Evolutionary conservation across 176 grass and related monocot genomes (phyloP).

Genomic region (Aechmea fasciata): DNA sequence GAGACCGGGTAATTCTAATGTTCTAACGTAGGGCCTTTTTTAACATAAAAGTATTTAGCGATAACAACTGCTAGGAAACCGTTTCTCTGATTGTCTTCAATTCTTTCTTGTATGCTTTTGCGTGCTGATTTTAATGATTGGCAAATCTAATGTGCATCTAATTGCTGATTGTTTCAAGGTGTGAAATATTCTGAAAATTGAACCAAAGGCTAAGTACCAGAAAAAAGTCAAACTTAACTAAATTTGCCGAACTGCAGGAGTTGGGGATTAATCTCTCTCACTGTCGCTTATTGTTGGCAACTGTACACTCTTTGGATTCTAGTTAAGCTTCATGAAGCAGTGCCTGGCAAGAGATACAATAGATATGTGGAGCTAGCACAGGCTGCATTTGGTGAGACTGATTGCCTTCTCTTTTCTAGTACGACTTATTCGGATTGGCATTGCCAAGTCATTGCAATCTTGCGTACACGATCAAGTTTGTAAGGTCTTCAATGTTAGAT

Average conservation of each 20-base stretch:
- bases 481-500: no score
- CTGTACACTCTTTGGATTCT: conserved; percentile 91
- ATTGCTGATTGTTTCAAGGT: neutral
- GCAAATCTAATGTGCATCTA: neutral
- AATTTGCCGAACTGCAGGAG: conserved; percentile 49
- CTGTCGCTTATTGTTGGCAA: conserved; percentile 95
- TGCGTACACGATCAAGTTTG: neutral
- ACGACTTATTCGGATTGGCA: neutral
- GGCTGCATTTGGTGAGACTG: conserved; percentile 85
- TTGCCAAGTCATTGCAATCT: neutral
- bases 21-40: neutral
- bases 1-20: no score
- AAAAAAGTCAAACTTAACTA: neutral
- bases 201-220: conserved; percentile 3
- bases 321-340: conserved; percentile 94
- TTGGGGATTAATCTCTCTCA: conserved; percentile 90
- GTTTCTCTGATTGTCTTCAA: neutral
- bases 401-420: neutral
- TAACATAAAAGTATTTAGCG: neutral
- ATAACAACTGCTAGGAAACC: neutral
- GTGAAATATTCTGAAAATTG: neutral
- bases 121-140: neutral
- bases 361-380: conserved; percentile 97
- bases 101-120: neutral
- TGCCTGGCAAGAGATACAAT: conserved; percentile 90